Percentiles rank a stretch among this genome's conserved stretches.
Conservation (phyloP, 2,329 filamentous ascomycete genomes). For the Beauveria asiatica region DNA sequence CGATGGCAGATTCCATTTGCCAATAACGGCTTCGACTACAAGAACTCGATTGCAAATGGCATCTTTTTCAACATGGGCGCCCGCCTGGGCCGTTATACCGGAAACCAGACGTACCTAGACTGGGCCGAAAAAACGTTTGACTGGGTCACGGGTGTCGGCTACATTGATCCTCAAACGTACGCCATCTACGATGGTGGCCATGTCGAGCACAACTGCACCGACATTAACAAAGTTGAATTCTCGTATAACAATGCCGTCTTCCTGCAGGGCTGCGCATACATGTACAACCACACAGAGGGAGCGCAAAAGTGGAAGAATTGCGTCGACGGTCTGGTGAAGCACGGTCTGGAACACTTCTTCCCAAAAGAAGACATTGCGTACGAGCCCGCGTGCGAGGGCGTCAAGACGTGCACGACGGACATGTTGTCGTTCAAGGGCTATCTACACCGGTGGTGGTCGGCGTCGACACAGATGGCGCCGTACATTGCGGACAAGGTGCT, state of each 20-base stretch:
- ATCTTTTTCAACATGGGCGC: constrained; percentile 59
- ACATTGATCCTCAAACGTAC: constrained; percentile 51
- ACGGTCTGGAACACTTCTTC: constrained; percentile 41
- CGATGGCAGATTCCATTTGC: constrained; percentile 71
- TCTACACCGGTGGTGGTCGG: constrained; percentile 47
- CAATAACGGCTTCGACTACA: constrained; percentile 71
- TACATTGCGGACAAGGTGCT: constrained; percentile 41
- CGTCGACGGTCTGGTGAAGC: constrained; percentile 31
- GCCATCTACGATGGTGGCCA: constrained; percentile 53
- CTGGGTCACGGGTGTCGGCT: constrained; percentile 47
- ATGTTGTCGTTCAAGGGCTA: constrained; percentile 57
- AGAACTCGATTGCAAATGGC: constrained; percentile 54
- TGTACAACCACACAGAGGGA: constrained; percentile 49
- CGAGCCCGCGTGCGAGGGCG: constrained; percentile 52
- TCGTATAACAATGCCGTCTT: constrained; percentile 53
- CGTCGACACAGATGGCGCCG: constrained; percentile 45
- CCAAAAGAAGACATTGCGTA: constrained; percentile 43
- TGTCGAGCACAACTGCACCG: constrained; percentile 43
- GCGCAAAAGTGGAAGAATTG: constrained; percentile 41
- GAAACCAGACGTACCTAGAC: constrained; percentile 54
- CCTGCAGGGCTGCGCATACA: constrained; percentile 49
- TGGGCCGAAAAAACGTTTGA: constrained; percentile 57
- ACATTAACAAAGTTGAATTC: constrained; percentile 48
- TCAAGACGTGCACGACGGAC: constrained; percentile 50
- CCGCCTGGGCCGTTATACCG: constrained; percentile 62